Conservation (phyloP, 1,284 basidiomycete genomes). For the Moniliophthora roreri region DNA sequence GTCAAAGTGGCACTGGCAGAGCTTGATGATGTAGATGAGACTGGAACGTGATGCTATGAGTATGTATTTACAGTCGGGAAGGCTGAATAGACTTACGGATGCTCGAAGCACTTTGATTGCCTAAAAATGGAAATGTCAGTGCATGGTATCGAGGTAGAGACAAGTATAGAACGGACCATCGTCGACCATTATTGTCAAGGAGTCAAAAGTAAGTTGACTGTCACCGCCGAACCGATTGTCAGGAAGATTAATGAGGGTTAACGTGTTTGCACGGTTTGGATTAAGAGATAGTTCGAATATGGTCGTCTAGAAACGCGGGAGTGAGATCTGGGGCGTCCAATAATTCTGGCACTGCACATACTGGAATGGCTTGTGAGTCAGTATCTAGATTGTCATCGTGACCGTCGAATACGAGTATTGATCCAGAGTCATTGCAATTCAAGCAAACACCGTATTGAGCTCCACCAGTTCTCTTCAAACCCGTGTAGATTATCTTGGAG, state of each 20-base stretch:
- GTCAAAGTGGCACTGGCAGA: background rate
- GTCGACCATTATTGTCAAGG: conserved; percentile 22
- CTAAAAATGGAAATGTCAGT: background rate
- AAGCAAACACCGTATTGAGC: conserved; percentile 21
- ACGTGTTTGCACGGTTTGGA: conserved; percentile 23
- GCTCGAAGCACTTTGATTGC: no score
- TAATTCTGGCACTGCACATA: conserved; percentile 1
- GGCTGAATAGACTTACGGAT: no score
- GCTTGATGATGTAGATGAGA: background rate
- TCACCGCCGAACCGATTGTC: conserved; percentile 21
- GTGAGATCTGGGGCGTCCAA: background rate
- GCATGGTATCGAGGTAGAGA: background rate
- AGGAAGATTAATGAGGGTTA: conserved; percentile 30
- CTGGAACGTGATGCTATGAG: background rate
- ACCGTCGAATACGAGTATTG: conserved; percentile 14
- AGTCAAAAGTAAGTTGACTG: conserved; percentile 31
- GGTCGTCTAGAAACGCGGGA: conserved; percentile 14
- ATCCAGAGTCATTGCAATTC: conserved; percentile 11
- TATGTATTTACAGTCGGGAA: no score
- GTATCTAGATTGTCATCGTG: conserved; percentile 11
- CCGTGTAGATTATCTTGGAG: conserved; percentile 15
- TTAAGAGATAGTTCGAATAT: conserved; percentile 29
- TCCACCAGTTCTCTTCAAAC: conserved; percentile 15
- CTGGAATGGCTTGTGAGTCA: conserved; percentile 12
- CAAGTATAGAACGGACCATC: conserved; percentile 11